Base-by-base conservation (phyloP, 2,329 filamentous ascomycete genomes). In the Canariomyces notabilis region DNA sequence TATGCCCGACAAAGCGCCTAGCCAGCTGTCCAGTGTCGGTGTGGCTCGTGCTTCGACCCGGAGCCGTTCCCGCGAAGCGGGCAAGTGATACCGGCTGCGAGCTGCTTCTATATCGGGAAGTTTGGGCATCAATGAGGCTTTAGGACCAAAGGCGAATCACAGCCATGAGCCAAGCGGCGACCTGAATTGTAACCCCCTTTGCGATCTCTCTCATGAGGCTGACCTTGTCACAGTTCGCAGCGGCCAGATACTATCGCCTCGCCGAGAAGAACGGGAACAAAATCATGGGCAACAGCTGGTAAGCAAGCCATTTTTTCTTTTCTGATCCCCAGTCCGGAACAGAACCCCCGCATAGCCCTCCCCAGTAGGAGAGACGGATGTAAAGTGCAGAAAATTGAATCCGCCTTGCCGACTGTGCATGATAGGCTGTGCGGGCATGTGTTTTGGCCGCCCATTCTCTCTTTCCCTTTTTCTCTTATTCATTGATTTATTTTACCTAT, bases 241-340 rank as follows among this genome's bases (percentile, higher is more conserved):
- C 93, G 59, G 90, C 93, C 57, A 87, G 86, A 67, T 96, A 96
- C 70, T 89, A 95, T 67, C 87, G 91, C 61, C 77, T 91, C 61
- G 90, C 93, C 31, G 93, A 97, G 70, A 76, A 87, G 61, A 87
- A 83, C 63, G 91, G 91, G 41, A 86, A 83, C 68, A 96, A 95
- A 73, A 89, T 82, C 45, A 73, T 97, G 54, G 93, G 93, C 52
- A 96, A 97, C 71, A 86, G 87, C 59, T 98, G 93, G 91, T 96
- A 83, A 67, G 87, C 42, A 40, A 39, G 14, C 18, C 26, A 8
- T 22, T 31, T 35, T 26, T 23, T 33, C 6, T 21, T 33, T 18
- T n/a, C n/a, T n/a, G n/a, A n/a, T n/a, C n/a, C n/a, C n/a, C n/a
- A n/a, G n/a, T n/a, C n/a, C n/a, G n/a, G n/a, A n/a, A n/a, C n/a